Evolutionary conservation across 129 eudicot species (phyloP).

Genomic region (Lactuca saligna): DNA sequence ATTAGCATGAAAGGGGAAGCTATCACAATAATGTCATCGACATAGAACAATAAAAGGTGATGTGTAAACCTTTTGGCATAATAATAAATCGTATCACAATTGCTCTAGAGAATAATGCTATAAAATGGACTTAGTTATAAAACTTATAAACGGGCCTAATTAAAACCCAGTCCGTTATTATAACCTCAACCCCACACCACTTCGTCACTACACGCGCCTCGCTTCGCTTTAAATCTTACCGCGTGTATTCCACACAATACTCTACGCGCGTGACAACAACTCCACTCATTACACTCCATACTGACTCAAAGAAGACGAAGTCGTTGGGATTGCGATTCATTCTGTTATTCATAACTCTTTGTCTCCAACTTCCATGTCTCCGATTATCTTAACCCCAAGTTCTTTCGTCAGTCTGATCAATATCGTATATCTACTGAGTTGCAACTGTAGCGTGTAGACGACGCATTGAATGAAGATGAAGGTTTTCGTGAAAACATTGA

Average conservation of each 20-base stretch:
- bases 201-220: constrained; percentile 14
- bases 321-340: constrained; percentile 9
- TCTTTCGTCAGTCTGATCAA: constrained; percentile 1
- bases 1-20: too few relatives aligned
- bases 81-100: too few relatives aligned
- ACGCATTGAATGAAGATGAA: constrained; percentile 24
- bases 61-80: too few relatives aligned
- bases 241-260: constrained; percentile 12
- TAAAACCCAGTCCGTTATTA: not conserved
- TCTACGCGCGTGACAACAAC: constrained; percentile 23
- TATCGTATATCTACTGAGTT: not conserved
- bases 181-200: constrained; percentile 11
- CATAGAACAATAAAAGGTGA: too few relatives aligned
- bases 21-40: too few relatives aligned
- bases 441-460: constrained; percentile 14
- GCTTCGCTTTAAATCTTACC: not conserved
- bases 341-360: constrained; percentile 10
- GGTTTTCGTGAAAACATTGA: constrained; percentile 35
- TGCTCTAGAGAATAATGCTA: too few relatives aligned
- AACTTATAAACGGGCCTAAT: not conserved
- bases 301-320: constrained; percentile 29
- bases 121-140: too few relatives aligned
- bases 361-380: constrained; percentile 25
- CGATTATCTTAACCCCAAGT: not conserved
- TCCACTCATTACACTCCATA: constrained; percentile 18